Evolutionary conservation across 2,329 filamentous ascomycete genomes (phyloP), one percentile per base, ranked within the genome.

Genomic region (Blastomyces silverae): DNA sequence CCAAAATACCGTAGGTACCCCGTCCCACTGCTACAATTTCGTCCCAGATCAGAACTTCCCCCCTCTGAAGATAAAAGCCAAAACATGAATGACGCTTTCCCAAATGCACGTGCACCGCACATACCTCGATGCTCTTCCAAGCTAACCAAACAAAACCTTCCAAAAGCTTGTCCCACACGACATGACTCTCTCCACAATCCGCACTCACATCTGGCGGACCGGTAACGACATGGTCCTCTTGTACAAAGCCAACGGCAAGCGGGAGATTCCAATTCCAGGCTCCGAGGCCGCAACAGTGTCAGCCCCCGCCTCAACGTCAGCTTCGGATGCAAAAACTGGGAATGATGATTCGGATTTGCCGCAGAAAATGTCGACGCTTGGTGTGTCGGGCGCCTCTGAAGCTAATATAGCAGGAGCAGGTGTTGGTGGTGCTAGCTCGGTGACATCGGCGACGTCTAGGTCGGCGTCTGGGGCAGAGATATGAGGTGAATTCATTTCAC

Each of bases 101-200:
- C 37, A 53, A 63, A 48, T 17, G 64, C 25, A 57, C 17, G 34
- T 28, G 5, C 28, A 17, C 22, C 31, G 10, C 10, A 52, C n/a
- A 52, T 17, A 25, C 25, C 11, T 13, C 25, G 22, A 28, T 17
- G 22, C 22, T 15, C 11, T 28, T 11, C 39, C 65, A 65, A 65
- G 37, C 52, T 61, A 55, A n/a, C 56, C 11, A 34, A 31, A 13
- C 42, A 44, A 20, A 44, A 44, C 4, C 17, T 25, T 7, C 58
- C 50, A 7, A 10, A 37, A 79, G 77, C 65, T 70, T 59, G 71
- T 97, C 34, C 85, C 89, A 1, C 86, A 88, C 7, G 89, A 88
- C 42, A 97, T 96, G 89, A 97, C 89, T 46, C 84, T 99, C n/a
- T 91, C 92, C 4, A 97, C 92, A 0, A 87, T 99, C 55, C 88